A percentile compares a stretch with the other conserved stretches of the same genome.
phyloP scores from a whole-genome alignment of 2,329 filamentous ascomycete species.

The Colletotrichum lupini region DNA sequence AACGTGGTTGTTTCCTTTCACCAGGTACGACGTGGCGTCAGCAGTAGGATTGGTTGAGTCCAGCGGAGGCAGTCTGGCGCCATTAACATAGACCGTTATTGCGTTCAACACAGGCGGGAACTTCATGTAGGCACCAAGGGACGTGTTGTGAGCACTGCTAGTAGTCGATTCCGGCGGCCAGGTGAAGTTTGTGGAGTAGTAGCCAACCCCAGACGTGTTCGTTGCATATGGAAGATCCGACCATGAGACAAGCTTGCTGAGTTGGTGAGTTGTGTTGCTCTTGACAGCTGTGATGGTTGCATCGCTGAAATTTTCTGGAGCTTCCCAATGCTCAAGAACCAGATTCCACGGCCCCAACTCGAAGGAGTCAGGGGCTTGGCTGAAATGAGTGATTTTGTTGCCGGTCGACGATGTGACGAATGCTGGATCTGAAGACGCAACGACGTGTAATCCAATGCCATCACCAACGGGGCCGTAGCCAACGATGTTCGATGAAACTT shows the following conservation, averaged over 20 bases:
- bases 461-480: neutral
- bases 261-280: constrained; percentile 21
- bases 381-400: no score
- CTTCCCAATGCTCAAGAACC: constrained; percentile 25
- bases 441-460: neutral
- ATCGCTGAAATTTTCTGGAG: constrained; percentile 14
- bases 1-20: constrained; percentile 16
- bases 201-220: constrained; percentile 26
- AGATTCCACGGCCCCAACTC: constrained; percentile 16
- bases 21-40: constrained; percentile 12
- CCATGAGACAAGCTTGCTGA: constrained; percentile 12
- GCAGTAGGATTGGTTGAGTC: neutral
- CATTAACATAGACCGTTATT: constrained; percentile 9
- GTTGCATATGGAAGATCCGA: constrained; percentile 2
- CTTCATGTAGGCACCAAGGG: constrained; percentile 11
- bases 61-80: neutral
- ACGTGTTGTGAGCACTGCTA: neutral
- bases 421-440: neutral
- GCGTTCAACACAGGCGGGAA: constrained; percentile 11
- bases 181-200: constrained; percentile 19
- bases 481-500: neutral
- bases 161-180: neutral
- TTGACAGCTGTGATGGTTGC: constrained; percentile 2
- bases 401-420: no score
- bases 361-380: neutral